Evolutionary conservation across 129 eudicot genomes (phyloP), one percentile per base, ranked within the genome.

Genomic region (Silybum marianum): DNA sequence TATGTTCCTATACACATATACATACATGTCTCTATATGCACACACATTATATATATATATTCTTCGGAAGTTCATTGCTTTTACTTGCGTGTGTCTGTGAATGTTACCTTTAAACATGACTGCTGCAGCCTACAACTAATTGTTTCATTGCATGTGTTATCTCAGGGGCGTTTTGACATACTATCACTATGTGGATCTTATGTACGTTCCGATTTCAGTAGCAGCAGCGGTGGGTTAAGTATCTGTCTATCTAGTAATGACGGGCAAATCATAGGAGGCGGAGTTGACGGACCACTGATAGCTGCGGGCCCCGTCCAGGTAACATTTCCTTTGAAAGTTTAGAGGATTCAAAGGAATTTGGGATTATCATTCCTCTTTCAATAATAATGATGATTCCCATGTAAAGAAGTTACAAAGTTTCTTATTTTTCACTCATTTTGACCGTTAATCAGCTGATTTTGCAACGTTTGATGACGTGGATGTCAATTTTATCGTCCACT

Each of bases 301-400:
- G 94, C 94, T 73, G 90, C 90, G 72, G 90, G 94, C 6, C 90
- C 91, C 36, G 82, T 90, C 32, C 90, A 90, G 91, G 94, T 90
- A 88, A 28, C 74, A 82, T 63, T 79, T 71, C 12, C 80, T 74
- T 75, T 16, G 25, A 46, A 48, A 30, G 26, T 74, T 26, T 26
- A 13, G 23, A 26, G 21, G 76, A 48, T 48, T 48, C 9, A 14
- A 54, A 14, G 65, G 65, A 54, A 54, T 54, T 18, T 18, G 65
- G 65, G 23, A 18, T 54, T 54, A 18, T 54, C 65, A 54, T 54
- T 54, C 22, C 23, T 54, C 22, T 18, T 5, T 5, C 65, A 14
- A 54, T 18, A 5, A 54, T 54, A 54, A 54, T 54, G 22, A 54
- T 0, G 65, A 54, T 54, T 54, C 9, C 9, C 22, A 6, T 48